phyloP scores from a whole-genome alignment of 2,329 filamentous ascomycete species.

The Penicillium sp. region DNA sequence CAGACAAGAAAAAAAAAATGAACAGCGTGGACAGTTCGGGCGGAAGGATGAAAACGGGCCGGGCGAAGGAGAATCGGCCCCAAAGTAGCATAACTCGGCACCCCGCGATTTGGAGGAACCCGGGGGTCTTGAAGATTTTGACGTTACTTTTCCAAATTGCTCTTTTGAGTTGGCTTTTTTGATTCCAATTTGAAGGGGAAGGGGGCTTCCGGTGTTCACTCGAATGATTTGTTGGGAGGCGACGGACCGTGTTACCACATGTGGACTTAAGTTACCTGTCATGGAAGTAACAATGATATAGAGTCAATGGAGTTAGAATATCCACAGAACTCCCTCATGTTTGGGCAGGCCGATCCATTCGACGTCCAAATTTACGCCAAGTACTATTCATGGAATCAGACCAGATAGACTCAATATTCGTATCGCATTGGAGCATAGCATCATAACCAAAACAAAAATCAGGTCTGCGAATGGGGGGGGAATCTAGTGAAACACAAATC shows the following conservation, averaged over 20 bases:
- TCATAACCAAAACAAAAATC: conserved; percentile 8
- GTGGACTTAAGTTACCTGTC: neutral
- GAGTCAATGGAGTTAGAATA: too few relatives aligned
- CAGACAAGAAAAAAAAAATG: neutral
- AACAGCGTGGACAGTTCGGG: neutral
- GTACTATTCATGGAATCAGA: neutral
- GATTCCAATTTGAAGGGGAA: too few relatives aligned
- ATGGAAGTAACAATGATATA: neutral
- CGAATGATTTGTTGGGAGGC: neutral
- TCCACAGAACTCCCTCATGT: too few relatives aligned
- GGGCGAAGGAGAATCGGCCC: conserved; percentile 13
- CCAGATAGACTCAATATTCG: conserved; percentile 1
- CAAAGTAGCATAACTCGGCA: conserved; percentile 9
- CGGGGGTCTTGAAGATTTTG: neutral
- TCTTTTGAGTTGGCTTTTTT: neutral
- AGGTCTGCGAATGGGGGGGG: conserved; percentile 7
- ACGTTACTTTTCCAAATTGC: neutral
- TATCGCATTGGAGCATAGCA: conserved; percentile 12
- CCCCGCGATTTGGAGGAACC: conserved; percentile 10
- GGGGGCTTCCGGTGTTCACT: neutral
- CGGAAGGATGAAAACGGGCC: conserved; percentile 2
- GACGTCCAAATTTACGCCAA: neutral
- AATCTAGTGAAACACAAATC: conserved; percentile 9
- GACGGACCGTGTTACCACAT: neutral
- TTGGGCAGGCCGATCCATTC: too few relatives aligned